These are phyloP conservation scores for Ceratocystis lukuohia DNA, from an alignment of 2,329 filamentous ascomycete species.

Conservation along the genomic window DNA sequence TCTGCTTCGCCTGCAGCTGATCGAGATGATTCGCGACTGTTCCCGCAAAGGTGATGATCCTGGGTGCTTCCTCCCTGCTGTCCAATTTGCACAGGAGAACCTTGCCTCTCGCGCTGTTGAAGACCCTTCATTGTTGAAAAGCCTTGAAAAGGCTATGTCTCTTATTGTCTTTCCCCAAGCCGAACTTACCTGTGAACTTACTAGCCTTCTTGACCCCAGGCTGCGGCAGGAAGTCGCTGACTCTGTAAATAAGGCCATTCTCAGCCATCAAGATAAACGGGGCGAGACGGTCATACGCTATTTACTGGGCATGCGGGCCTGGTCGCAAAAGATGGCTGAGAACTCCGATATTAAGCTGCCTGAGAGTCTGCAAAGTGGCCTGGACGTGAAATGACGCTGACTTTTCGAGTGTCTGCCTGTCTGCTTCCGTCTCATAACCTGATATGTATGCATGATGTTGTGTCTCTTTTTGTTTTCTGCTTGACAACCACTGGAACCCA, in stretches of 20 bases:
- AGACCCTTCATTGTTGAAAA: slow-evolving; percentile 66
- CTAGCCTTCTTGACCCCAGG: slow-evolving; percentile 62
- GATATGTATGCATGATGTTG: not conserved
- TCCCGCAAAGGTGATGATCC: slow-evolving; percentile 59
- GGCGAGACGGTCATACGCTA: slow-evolving; percentile 72
- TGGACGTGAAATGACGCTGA: slow-evolving; percentile 23
- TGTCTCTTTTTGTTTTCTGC: not conserved
- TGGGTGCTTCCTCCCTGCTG: slow-evolving; percentile 42
- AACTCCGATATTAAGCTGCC: slow-evolving; percentile 23
- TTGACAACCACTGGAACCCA: not conserved
- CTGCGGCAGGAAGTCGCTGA: slow-evolving; percentile 74
- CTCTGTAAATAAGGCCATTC: slow-evolving; percentile 77
- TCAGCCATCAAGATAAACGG: slow-evolving; percentile 56
- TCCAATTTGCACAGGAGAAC: slow-evolving; percentile 78
- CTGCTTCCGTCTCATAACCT: not conserved
- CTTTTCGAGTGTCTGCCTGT: not conserved
- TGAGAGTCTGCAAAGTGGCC: slow-evolving; percentile 28
- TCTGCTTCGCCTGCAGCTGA: slow-evolving; percentile 75
- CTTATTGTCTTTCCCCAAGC: slow-evolving; percentile 80
- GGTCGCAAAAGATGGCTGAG: slow-evolving; percentile 34
- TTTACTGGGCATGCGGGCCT: slow-evolving; percentile 68
- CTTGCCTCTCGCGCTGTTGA: slow-evolving; percentile 76
- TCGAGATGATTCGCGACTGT: slow-evolving; percentile 78
- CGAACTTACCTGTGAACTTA: slow-evolving; percentile 60
- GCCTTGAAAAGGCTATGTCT: slow-evolving; percentile 85